Base-by-base conservation (phyloP, 106 monocot species). In the Hemerocallis citrina region DNA sequence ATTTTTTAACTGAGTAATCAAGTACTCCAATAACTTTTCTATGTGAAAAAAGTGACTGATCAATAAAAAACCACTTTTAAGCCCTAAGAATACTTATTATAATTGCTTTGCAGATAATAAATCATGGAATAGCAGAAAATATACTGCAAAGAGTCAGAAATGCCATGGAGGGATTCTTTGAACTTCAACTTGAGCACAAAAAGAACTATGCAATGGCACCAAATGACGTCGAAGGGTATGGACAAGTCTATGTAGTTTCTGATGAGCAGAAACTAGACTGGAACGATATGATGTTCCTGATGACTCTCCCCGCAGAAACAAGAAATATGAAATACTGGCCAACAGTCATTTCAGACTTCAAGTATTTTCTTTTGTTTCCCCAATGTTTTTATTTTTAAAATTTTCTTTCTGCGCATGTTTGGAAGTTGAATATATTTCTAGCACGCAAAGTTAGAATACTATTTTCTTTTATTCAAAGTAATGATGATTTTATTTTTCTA, bases 231-330 rank as follows among this genome's bases (percentile, higher is more conserved):
- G 45, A 75, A 62, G 68, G 68, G 8, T 68, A 63, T 56, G 75
- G 68, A 1, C 68, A 75, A 36, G 61, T 30, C 1, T 68, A 61
- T 48, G 68, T 56, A 12, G 22, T 62, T 1, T 63, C 75, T 0
- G 68, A 68, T 19, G 62, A 63, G 24, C 75, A 73, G 66, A 73
- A 73, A 23, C 49, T 73, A 27, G 73, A 73, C 19, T 73, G 73
- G 65, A 45, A n/a, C 27, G 55, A 63, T 47, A 5, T 64, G 6
- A 24, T 72, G 27, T 27, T 56, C 33, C n/a, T 72, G 3, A 27
- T 63, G 7, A 27, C 34, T 25, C 24, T 32, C 15, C 60, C 67
- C 41, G 0, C 32, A 11, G 30, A 60, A 41, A 42, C 25, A 12
- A 60, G 74, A 28, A 50, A 74, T 16, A 27, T 41, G 7, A 52